These are phyloP conservation scores for Acanthamoeba quina DNA, from an alignment of 208 protist genomes.

Conservation along the genomic window DNA sequence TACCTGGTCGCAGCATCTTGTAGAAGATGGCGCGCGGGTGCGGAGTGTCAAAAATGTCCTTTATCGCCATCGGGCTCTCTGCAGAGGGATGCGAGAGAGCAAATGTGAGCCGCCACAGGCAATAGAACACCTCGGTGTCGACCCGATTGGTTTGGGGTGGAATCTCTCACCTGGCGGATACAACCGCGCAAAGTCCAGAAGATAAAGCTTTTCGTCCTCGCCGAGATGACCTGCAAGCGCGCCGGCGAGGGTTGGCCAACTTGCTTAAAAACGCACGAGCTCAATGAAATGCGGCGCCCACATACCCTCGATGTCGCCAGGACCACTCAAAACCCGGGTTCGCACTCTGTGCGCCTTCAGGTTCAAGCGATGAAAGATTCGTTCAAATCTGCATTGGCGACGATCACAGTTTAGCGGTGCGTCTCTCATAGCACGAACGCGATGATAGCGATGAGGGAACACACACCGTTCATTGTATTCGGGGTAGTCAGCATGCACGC, in stretches of 20 bases:
- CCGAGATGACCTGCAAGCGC: background rate
- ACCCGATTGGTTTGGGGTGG: background rate
- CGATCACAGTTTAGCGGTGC: background rate
- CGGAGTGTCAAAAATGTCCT: background rate
- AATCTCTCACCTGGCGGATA: background rate
- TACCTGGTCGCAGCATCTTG: conserved; percentile 69
- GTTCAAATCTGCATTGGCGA: background rate
- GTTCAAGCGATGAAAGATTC: conserved; percentile 53
- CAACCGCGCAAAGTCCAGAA: conserved; percentile 56
- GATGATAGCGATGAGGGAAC: background rate
- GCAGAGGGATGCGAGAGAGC: background rate
- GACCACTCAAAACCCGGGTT: background rate
- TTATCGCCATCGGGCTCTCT: conserved; percentile 3
- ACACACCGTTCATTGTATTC: conserved; percentile 8
- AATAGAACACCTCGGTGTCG: background rate
- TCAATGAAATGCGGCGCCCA: background rate
- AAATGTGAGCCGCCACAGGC: background rate
- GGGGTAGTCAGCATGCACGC: conserved; percentile 33
- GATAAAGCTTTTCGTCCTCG: conserved; percentile 55
- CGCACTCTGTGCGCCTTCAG: conserved; percentile 30
- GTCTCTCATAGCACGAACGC: background rate
- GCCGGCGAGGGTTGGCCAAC: background rate
- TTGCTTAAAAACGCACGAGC: background rate
- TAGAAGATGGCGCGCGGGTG: conserved; percentile 53
- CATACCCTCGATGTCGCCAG: conserved; percentile 59